Percentiles rank a stretch among this genome's conserved stretches.
Evolutionary conservation across 345 rosid genomes (phyloP).

Genomic region (Populus euphratica): DNA sequence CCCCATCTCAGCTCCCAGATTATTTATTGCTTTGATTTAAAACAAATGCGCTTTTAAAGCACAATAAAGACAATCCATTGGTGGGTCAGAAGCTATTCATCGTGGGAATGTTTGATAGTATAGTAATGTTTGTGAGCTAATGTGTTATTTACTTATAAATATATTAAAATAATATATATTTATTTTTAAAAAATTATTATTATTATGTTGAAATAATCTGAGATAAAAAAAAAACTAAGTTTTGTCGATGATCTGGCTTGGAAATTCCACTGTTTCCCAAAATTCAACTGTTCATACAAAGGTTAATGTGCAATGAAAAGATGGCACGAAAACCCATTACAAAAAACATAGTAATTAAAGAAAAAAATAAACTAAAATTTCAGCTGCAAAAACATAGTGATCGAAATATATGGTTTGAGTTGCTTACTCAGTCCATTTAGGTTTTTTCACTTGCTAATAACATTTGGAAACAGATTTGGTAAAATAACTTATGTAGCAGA

Average conservation of each 20-base stretch:
- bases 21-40: neutral
- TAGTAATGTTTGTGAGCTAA: fast-evolving
- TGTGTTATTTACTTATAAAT: fast-evolving
- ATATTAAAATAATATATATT: too few relatives aligned
- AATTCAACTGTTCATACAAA: neutral
- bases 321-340: too few relatives aligned
- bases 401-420: neutral
- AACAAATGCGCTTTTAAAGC: neutral
- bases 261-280: neutral
- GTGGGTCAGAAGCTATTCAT: neutral
- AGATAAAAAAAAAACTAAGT: neutral
- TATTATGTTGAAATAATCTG: too few relatives aligned
- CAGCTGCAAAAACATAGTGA: neutral
- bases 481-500: too few relatives aligned
- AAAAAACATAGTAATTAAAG: too few relatives aligned
- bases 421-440: conserved; percentile 31
- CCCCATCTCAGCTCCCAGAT: neutral
- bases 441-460: too few relatives aligned
- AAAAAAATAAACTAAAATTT: neutral
- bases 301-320: neutral
- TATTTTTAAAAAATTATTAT: too few relatives aligned
- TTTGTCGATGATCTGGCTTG: neutral
- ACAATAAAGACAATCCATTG: neutral
- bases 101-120: fast-evolving
- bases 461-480: too few relatives aligned